Evolutionary conservation across 73 alveolate genomes (phyloP).

Genomic region (Symbiodinium pilosum): DNA sequence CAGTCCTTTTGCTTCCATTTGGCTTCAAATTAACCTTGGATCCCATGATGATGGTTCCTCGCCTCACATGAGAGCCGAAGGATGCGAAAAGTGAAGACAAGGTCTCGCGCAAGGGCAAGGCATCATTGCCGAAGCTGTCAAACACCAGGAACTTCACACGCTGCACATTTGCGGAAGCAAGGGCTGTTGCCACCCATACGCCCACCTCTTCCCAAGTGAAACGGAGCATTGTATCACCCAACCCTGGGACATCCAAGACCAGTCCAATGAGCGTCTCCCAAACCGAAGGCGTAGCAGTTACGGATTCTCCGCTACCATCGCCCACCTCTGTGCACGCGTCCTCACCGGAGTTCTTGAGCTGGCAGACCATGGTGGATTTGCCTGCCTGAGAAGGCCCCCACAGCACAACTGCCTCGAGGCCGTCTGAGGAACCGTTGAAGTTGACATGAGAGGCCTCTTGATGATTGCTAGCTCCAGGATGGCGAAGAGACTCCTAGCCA

Average conservation of each 20-base stretch:
- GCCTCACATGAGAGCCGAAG: neutral
- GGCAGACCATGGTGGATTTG: constrained; percentile 29
- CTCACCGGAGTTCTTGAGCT: neutral
- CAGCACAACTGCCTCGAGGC: neutral
- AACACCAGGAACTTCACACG: constrained; percentile 46
- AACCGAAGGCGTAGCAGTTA: neutral
- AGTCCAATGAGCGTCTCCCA: constrained; percentile 17
- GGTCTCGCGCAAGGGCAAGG: constrained; percentile 29
- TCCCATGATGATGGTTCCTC: constrained; percentile 20
- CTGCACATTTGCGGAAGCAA: neutral
- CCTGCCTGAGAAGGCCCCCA: constrained; percentile 34
- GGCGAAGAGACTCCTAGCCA: neutral
- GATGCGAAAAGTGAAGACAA: neutral
- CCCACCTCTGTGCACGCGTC: constrained; percentile 20
- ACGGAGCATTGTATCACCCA: constrained; percentile 10
- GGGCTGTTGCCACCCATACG: neutral
- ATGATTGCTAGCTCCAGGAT: too few relatives aligned
- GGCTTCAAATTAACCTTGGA: neutral
- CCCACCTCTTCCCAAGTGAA: constrained; percentile 3
- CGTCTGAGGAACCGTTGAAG: neutral
- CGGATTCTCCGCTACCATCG: constrained; percentile 30
- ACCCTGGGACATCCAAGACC: neutral
- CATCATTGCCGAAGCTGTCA: constrained; percentile 25
- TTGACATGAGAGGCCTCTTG: neutral
- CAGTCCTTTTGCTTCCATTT: neutral